These are phyloP conservation scores for Rhizodiscina lignyota DNA, from an alignment of 495 filamentous ascomycete genomes.

Conservation along the genomic window DNA sequence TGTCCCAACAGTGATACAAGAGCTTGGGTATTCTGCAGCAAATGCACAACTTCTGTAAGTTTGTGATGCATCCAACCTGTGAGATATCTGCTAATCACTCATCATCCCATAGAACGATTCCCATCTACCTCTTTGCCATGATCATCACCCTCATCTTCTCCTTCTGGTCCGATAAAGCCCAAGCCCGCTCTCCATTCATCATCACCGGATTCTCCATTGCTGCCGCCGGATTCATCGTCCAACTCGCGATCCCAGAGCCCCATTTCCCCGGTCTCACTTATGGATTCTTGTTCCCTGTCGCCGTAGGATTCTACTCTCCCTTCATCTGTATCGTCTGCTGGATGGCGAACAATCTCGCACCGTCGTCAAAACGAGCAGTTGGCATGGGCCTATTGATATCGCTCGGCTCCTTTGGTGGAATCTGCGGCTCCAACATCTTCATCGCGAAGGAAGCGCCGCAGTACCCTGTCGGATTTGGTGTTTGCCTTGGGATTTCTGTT, in stretches of 20 bases:
- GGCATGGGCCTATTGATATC: conserved; percentile 35
- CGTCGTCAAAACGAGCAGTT: conserved; percentile 73
- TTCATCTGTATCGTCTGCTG: conserved; percentile 62
- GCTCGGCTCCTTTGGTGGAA: not conserved
- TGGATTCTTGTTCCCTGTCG: conserved; percentile 75
- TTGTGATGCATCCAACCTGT: no score
- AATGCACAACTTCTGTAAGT: conserved; percentile 54
- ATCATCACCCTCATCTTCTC: conserved; percentile 55
- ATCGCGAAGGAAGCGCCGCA: not conserved
- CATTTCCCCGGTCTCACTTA: conserved; percentile 49
- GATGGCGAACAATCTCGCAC: conserved; percentile 65
- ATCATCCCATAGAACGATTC: no score
- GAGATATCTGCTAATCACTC: no score
- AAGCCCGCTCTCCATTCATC: conserved; percentile 67
- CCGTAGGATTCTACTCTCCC: conserved; percentile 42
- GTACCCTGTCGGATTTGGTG: not conserved
- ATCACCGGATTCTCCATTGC: conserved; percentile 49
- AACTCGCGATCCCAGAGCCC: conserved; percentile 36
- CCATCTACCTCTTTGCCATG: conserved; percentile 40
- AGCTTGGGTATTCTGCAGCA: conserved; percentile 48
- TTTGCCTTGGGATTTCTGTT: not conserved
- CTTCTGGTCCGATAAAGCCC: conserved; percentile 64
- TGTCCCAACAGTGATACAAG: conserved; percentile 69
- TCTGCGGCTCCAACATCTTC: not conserved
- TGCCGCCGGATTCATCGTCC: conserved; percentile 58